Conservation (phyloP, 1,284 basidiomycete species). For the Papiliotrema terrestris region DNA sequence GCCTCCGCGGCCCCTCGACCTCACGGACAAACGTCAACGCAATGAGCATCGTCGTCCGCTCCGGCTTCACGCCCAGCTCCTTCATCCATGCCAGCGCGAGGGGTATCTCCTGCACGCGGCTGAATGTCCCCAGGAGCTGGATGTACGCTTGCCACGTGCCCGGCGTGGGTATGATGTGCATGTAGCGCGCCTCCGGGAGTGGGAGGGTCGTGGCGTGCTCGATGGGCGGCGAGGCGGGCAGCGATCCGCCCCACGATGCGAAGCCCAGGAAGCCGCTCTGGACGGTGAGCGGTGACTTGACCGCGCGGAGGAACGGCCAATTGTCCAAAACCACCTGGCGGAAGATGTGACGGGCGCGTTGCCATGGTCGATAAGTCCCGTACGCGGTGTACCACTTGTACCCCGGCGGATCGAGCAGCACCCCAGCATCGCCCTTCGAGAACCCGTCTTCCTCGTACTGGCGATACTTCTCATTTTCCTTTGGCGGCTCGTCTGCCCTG, state of each 20-base stretch:
- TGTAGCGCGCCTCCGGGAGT: conserved; percentile 25
- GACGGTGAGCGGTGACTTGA: conserved; percentile 31
- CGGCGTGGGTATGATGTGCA: conserved; percentile 55
- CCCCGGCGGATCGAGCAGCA: conserved; percentile 18
- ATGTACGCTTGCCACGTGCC: conserved; percentile 62
- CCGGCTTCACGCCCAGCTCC: conserved; percentile 57
- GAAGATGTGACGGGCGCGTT: conserved; percentile 30
- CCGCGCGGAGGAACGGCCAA: conserved; percentile 28
- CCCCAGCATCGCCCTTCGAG: conserved; percentile 10
- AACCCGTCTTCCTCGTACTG: conserved; percentile 14
- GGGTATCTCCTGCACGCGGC: conserved; percentile 60
- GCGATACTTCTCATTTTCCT: not conserved
- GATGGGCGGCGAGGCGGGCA: not conserved
- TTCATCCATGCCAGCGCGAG: conserved; percentile 75
- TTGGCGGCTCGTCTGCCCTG: not conserved
- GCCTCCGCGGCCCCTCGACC: conserved; percentile 59
- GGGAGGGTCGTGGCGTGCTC: conserved; percentile 10
- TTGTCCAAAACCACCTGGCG: conserved; percentile 32
- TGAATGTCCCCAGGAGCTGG: conserved; percentile 58
- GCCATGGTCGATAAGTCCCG: conserved; percentile 23
- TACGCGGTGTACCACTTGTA: conserved; percentile 18
- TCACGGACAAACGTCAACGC: conserved; percentile 70
- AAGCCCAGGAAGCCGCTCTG: conserved; percentile 9
- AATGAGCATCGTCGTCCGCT: conserved; percentile 57
- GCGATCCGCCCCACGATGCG: conserved; percentile 13